These are phyloP conservation scores for Sanghuangporus baumii DNA, from an alignment of 1,284 basidiomycete genomes.

Conservation along the genomic window DNA sequence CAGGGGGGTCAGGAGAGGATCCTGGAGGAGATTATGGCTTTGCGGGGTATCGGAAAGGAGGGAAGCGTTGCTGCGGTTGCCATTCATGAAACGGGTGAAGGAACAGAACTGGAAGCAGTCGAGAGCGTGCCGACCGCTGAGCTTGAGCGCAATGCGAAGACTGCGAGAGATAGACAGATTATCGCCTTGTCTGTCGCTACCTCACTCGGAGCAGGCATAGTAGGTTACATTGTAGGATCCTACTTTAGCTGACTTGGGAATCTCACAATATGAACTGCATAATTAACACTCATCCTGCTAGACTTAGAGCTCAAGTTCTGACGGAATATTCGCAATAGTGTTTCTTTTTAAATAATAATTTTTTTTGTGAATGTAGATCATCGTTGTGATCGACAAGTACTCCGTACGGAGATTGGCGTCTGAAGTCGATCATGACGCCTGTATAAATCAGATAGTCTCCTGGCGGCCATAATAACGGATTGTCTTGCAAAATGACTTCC, in stretches of 20 bases:
- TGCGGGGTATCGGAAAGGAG: neutral
- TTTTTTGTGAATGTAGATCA: neutral
- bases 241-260: neutral
- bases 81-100: neutral
- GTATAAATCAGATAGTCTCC: too few relatives aligned
- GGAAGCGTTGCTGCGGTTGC: neutral
- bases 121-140: neutral
- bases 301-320: too few relatives aligned
- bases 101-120: neutral
- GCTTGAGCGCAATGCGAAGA: neutral
- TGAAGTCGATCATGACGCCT: too few relatives aligned
- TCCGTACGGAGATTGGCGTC: too few relatives aligned
- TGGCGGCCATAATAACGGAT: neutral
- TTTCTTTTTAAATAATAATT: too few relatives aligned
- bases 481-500: slow-evolving; percentile 49
- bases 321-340: too few relatives aligned
- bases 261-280: slow-evolving; percentile 53
- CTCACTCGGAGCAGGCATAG: slow-evolving; percentile 21
- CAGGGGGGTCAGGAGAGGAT: slow-evolving; percentile 46
- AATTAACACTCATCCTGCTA: slow-evolving; percentile 57
- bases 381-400: slow-evolving; percentile 10
- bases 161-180: slow-evolving; percentile 13
- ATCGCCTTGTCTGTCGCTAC: slow-evolving; percentile 17
- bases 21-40: slow-evolving; percentile 19
- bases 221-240: slow-evolving; percentile 20